Base-by-base conservation (phyloP, 1,284 basidiomycete genomes). In the Cutaneotrichosporon sp. region DNA sequence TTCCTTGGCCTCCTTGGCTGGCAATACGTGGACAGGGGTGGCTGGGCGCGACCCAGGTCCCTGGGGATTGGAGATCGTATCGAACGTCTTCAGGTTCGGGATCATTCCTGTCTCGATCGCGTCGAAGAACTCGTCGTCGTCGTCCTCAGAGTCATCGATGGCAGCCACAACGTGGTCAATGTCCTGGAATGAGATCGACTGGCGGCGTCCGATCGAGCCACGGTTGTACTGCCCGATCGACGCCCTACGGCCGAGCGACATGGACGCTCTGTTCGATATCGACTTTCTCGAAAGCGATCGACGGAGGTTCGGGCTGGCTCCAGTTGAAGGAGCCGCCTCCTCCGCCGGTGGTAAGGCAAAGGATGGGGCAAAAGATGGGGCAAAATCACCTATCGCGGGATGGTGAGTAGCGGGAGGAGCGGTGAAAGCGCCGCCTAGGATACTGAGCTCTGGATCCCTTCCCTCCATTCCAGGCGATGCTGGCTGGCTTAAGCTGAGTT, bases 111-210 rank as follows among this genome's bases (percentile, higher is more conserved):
- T 82, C 75, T 98, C 96, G 73, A 97, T 94, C 21, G 95, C 94
- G 76, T 98, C 96, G 74, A 97, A 98, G 81, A 98, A 98, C 80
- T 98, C 94, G 81, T 98, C 94, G 73, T 95, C 92, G 59, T 92
- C 91, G 69, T 95, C 92, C 40, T 83, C 81, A 11, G 68, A 69
- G 1, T 83, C 84, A 22, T 74, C 72, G 9, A 66, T 62, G 1
- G 72, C 76, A 1, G 72, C 76, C 1, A 70, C 70, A 22, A 79
- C 68, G 11, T 74, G 70, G 60, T 71, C 61, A 73, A 80, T 66
- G 66, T 75, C 72, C 60, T 74, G 70, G 14, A 77, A 65, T 9
- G 70, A 66, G 38, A 77, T 69, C 11, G 73, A 73, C 26, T 59
- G 61, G 40, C 66, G 66, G 38, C n/a, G 50, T 18, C 40, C 49